A percentile compares a stretch with the other conserved stretches of the same genome.
These are phyloP conservation scores for Chlorociboria aeruginascens DNA, from an alignment of 495 filamentous ascomycete species.

Conservation along the genomic window DNA sequence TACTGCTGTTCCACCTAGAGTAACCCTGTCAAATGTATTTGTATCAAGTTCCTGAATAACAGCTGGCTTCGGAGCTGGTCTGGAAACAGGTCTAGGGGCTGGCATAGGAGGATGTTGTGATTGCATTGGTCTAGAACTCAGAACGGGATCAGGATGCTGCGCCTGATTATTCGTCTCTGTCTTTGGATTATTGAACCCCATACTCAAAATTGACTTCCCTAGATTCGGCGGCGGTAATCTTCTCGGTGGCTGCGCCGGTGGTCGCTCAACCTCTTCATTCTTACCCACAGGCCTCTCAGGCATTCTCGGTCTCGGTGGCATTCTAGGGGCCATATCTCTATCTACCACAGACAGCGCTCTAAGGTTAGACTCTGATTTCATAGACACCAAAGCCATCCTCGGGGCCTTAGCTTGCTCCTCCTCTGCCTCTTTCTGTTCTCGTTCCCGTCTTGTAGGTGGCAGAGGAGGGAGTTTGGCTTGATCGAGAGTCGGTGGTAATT, in stretches of 20 bases:
- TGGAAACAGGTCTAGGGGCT: neutral
- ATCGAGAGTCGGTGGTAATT: constrained; percentile 35
- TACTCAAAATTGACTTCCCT: constrained; percentile 5
- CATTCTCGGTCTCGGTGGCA: constrained; percentile 11
- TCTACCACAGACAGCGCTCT: constrained; percentile 9
- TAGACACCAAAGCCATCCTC: constrained; percentile 5
- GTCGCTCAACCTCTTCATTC: neutral
- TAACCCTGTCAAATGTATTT: constrained; percentile 10
- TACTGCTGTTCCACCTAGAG: constrained; percentile 8
- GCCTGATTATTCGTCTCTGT: neutral
- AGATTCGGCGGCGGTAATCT: constrained; percentile 10
- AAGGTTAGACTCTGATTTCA: constrained; percentile 14
- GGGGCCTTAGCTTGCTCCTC: neutral
- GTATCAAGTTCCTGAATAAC: constrained; percentile 8
- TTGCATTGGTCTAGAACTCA: constrained; percentile 2
- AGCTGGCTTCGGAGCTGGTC: constrained; percentile 1
- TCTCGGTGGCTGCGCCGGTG: constrained; percentile 2
- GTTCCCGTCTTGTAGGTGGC: constrained; percentile 14
- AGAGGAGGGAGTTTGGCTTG: constrained; percentile 38
- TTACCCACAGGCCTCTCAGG: constrained; percentile 5
- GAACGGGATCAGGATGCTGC: constrained; percentile 5
- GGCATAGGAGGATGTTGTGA: neutral
- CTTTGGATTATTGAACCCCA: constrained; percentile 17
- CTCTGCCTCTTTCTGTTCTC: constrained; percentile 9
- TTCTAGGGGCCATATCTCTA: constrained; percentile 10